Evolutionary conservation across 768 basidiomycete species (phyloP), one percentile per base, ranked within the genome.

Genomic region (Ramaria rubella): DNA sequence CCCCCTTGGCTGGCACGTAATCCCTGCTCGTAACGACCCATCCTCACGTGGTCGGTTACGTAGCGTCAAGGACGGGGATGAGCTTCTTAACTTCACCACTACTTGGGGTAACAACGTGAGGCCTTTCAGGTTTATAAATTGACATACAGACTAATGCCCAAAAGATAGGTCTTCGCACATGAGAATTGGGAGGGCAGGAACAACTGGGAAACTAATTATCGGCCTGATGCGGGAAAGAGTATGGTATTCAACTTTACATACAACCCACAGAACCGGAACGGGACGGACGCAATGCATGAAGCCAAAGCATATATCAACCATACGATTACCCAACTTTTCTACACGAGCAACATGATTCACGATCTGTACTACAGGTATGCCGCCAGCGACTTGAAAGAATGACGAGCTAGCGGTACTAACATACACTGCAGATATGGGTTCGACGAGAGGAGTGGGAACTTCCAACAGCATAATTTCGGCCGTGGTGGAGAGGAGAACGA

Each of bases 381-480:
- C 44, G 9, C 44, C n/a, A n/a, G n/a, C n/a, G n/a, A n/a, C n/a
- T n/a, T 46, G 44, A 12, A 9, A 38, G 11, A n/a, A n/a, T 38
- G n/a, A 38, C 36, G 36, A 11, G 11, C 36, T 38, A n/a, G 11
- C 11, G 11, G 11, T 11, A 38, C 23, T 9, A 27, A 8, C 49
- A 51, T 14, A 17, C 8, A 51, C 30, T 57, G 49, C 59, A 84
- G 86, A 44, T 90, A 93, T 60, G 95, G 95, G 19, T 99, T 99
- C 70, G 88, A 89, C 65, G 94, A 97, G 70, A 76, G 77, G 8
- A 73, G 88, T 1, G 94, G 94, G 14, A 97, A 99, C 79, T 99
- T 98, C 86, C 95, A 99, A 71, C 91, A 94, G 65, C 81, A 90
- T 79, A 98, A 98, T 81, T 95, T 94, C 64, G 94, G 85, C 1